Base-by-base conservation (phyloP, 2,329 filamentous ascomycete genomes). In the Clonostachys rhizophaga region DNA sequence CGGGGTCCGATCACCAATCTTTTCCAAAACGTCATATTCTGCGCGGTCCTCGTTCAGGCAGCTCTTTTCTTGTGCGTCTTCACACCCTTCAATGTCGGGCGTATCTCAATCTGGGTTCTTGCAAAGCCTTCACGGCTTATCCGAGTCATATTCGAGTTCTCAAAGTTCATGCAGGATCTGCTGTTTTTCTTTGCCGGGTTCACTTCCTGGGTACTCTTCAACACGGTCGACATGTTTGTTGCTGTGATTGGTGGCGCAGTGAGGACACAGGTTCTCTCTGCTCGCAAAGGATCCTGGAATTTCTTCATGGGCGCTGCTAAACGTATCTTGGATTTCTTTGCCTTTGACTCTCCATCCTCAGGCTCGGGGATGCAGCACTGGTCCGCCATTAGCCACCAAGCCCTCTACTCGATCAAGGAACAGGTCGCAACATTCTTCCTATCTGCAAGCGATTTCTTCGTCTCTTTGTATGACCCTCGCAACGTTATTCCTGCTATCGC, bases 1-100 rank as follows among this genome's bases (percentile, higher is more conserved):
- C 89, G 95, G 59, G 94, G 94, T 0, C 94, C 94, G 1, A 76
- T 99, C 4, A 86, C 87, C 13, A 91, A 90, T 4, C 78, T 99
- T 6, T 83, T 97, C 55, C 94, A 99, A 60, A 99, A 99, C 55
- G 91, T 89, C 47, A 84, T 96, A 14, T 99, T 99, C 66, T 96
- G 92, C 62, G 86, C 88, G 8, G 86, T 97, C 42, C 76, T 99
- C 30, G 90, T 99, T 13, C 87, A 89, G 1, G 81, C 92, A 45
- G 95, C 91, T 13, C 83, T 99, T 40, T 86, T 90, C 45, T 72
- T 87, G 49, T 92, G 91, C 45, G 83, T 97, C 41, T 96, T 94
- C 70, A 70, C 96, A 45, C 94, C 94, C 0, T 99, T 97, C 67
- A 86, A 96, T 47, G 84, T 91, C 60, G 94, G 94, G 13, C 91